A percentile compares a stretch with the other conserved stretches of the same genome.
phyloP scores from a whole-genome alignment of 2,329 filamentous ascomycete genomes.

The Colletotrichum zoysiae region DNA sequence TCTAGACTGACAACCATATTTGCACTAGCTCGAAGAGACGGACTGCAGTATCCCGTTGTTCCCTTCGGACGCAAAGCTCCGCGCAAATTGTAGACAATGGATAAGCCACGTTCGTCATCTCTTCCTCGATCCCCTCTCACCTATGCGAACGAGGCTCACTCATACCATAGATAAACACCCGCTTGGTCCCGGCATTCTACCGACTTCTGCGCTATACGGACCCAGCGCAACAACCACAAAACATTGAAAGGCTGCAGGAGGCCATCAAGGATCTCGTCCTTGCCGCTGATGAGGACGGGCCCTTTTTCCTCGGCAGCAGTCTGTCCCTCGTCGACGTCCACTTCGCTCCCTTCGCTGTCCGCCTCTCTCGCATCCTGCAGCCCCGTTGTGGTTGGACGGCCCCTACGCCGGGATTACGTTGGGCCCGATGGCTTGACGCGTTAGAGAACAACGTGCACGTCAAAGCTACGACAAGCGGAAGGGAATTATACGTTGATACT shows the following conservation, averaged over 20 bases:
- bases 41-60: slow-evolving; percentile 71
- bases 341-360: slow-evolving; percentile 80
- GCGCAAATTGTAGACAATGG: slow-evolving; percentile 84
- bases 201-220: slow-evolving; percentile 77
- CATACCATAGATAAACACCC: slow-evolving; percentile 73
- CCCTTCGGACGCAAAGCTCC: slow-evolving; percentile 73
- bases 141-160: neutral
- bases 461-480: slow-evolving; percentile 74
- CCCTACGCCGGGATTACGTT: slow-evolving; percentile 70
- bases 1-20: neutral
- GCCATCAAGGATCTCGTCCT: slow-evolving; percentile 70
- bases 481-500: slow-evolving; percentile 66
- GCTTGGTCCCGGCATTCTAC: slow-evolving; percentile 83
- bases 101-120: slow-evolving; percentile 74
- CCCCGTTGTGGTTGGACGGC: slow-evolving; percentile 76
- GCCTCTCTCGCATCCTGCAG: slow-evolving; percentile 74
- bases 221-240: slow-evolving; percentile 66
- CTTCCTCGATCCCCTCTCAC: neutral
- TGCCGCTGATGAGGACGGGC: slow-evolving; percentile 67
- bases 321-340: slow-evolving; percentile 79
- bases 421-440: slow-evolving; percentile 77
- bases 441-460: slow-evolving; percentile 75
- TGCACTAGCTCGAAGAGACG: slow-evolving; percentile 77
- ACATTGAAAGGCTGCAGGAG: slow-evolving; percentile 71
- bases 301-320: slow-evolving; percentile 73